Base-by-base conservation (phyloP, 2,329 filamentous ascomycete species). In the Chaetomium sp. region DNA sequence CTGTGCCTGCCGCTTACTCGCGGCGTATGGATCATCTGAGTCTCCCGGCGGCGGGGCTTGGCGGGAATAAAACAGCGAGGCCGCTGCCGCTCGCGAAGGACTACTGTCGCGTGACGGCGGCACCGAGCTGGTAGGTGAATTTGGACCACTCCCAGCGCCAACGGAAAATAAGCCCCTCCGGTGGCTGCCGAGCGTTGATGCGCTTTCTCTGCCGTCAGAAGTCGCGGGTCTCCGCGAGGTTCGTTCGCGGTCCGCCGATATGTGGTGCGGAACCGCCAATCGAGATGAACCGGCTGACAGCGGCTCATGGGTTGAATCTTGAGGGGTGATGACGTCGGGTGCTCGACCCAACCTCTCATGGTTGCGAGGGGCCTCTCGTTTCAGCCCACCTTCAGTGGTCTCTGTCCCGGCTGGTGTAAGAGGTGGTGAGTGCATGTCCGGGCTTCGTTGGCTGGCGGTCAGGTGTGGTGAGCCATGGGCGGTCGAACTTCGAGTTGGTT, bases 1-100 rank as follows among this genome's bases (percentile, higher is more conserved):
- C 70, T 90, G 91, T 1, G 90, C 88, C 2, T 87, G 86, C 59
- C 93, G 88, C 71, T 90, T 93, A 70, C 86, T 88, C 67, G 92
- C 90, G n/a, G 92, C 88, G 73, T 96, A 96, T 0, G 93, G 92
- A 71, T 97, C 92, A 73, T 96, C 90, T 58, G 81, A 83, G 65
- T 96, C 92, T 29, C 90, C 92, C 21, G 87, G 84, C 4, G 92
- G 92, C 2, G 91, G 93, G 68, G 91, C 90, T 0, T 92, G 89
- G 66, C 91, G 87, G 29, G 89, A 87, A 70, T 90, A 91, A 69
- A 82, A 85, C 67, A 86, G 81, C 38, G 86, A 85, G 7, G 88
- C 86, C 23, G 85, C 77, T 4, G 88, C 71, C 77, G 84, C 73
- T 79, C 87, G 83, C 12, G 86, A 88, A 3, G 93, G 86, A 69